Conservation (phyloP, 2,329 filamentous ascomycete genomes). For the Leptoxyphium fumago region DNA sequence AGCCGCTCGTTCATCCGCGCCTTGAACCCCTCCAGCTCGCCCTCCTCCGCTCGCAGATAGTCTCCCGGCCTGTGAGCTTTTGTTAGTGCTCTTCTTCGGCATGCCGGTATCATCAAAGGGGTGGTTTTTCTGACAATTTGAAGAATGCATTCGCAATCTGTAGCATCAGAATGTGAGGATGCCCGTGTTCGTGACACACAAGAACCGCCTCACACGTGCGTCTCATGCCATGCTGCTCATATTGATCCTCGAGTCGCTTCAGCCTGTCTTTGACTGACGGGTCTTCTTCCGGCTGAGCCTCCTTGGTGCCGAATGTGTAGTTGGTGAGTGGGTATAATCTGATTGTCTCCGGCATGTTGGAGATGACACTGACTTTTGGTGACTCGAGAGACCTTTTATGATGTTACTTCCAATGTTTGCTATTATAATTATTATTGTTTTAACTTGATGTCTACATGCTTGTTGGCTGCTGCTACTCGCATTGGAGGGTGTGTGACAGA, state of each 20-base stretch:
- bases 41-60: slow-evolving; percentile 77
- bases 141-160: slow-evolving; percentile 99
- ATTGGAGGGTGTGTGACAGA: too few relatives aligned
- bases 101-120: too few relatives aligned
- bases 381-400: too few relatives aligned
- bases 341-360: slow-evolving; percentile 77
- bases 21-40: slow-evolving; percentile 94
- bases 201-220: slow-evolving; percentile 93
- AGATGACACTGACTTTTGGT: slow-evolving; percentile 14
- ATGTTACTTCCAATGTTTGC: too few relatives aligned
- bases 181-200: slow-evolving; percentile 97
- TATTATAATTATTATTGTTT: too few relatives aligned
- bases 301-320: slow-evolving; percentile 98
- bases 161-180: slow-evolving; percentile 95
- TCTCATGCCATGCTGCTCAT: slow-evolving; percentile 82
- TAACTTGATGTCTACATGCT: too few relatives aligned
- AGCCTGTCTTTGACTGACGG: slow-evolving; percentile 85
- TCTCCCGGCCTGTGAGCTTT: slow-evolving; percentile 56
- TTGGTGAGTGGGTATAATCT: slow-evolving; percentile 82
- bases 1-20: slow-evolving; percentile 79
- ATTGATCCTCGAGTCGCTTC: slow-evolving; percentile 92
- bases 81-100: not conserved
- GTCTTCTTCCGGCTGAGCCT: slow-evolving; percentile 95
- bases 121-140: slow-evolving; percentile 61
- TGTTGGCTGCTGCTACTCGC: too few relatives aligned